A percentile compares a stretch with the other conserved stretches of the same genome.
Evolutionary conservation across 192 early-diverging fungal species (phyloP).

Genomic region (Podila epigama): DNA sequence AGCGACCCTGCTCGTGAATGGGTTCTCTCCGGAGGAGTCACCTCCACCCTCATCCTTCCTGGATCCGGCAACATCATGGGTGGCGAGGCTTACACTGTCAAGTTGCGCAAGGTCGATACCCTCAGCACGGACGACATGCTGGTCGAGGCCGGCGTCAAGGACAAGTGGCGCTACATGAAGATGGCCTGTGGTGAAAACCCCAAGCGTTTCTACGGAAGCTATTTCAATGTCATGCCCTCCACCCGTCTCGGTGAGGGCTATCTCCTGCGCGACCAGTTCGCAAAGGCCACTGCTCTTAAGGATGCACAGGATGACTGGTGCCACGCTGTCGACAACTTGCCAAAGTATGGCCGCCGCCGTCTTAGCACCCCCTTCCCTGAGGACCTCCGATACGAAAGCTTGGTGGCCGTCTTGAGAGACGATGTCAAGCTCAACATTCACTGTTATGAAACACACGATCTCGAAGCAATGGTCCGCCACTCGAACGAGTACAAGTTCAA

Average conservation of each 20-base stretch:
- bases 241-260: slow-evolving; percentile 71
- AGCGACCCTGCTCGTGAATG: slow-evolving; percentile 58
- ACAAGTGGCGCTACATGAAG: slow-evolving; percentile 77
- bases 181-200: slow-evolving; percentile 88
- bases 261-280: slow-evolving; percentile 67
- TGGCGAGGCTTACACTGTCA: slow-evolving; percentile 76
- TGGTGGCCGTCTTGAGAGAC: slow-evolving; percentile 73
- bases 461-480: slow-evolving; percentile 77
- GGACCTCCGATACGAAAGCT: slow-evolving; percentile 61
- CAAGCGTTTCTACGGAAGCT: slow-evolving; percentile 73
- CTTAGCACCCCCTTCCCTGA: slow-evolving; percentile 65
- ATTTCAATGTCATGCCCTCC: slow-evolving; percentile 59
- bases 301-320: slow-evolving; percentile 61
- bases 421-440: slow-evolving; percentile 76
- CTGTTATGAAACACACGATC: slow-evolving; percentile 73
- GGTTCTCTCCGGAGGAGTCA: slow-evolving; percentile 72
- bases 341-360: slow-evolving; percentile 60
- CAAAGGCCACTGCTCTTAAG: slow-evolving; percentile 57
- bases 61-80: slow-evolving; percentile 82
- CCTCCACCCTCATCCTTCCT: slow-evolving; percentile 73
- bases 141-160: slow-evolving; percentile 58
- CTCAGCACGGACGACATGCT: slow-evolving; percentile 73
- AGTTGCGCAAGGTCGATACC: slow-evolving; percentile 59
- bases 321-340: slow-evolving; percentile 34
- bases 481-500: slow-evolving; percentile 78